Conservation (phyloP, 495 filamentous ascomycete genomes). For the Friedmanniomyces simplex region DNA sequence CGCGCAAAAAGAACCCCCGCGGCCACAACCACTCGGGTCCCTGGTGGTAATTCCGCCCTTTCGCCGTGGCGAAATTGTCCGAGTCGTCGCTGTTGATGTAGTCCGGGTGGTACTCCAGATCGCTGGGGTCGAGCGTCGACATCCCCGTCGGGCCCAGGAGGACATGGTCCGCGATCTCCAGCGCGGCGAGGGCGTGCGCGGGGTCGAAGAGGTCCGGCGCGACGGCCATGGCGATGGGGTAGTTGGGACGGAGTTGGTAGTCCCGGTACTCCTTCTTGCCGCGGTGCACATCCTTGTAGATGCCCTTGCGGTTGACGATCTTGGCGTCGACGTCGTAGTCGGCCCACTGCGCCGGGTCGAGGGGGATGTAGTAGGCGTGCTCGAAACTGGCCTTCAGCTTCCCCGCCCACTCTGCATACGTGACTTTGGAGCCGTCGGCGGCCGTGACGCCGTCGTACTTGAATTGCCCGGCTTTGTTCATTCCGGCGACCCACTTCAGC, state of each 20-base stretch:
- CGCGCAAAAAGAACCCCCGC: constrained; percentile 85
- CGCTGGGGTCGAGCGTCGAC: constrained; percentile 85
- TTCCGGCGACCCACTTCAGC: constrained; percentile 62
- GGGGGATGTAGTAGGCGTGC: constrained; percentile 75
- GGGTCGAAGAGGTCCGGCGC: constrained; percentile 79
- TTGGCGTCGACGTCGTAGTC: constrained; percentile 69
- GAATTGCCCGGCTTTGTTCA: constrained; percentile 58
- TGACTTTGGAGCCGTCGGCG: constrained; percentile 49
- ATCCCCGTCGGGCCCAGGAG: constrained; percentile 85
- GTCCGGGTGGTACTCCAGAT: constrained; percentile 84
- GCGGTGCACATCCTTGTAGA: constrained; percentile 94
- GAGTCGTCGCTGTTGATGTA: constrained; percentile 94
- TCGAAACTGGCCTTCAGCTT: constrained; percentile 83
- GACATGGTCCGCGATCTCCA: constrained; percentile 65
- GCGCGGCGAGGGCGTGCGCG: constrained; percentile 61
- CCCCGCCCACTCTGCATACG: constrained; percentile 69
- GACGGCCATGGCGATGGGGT: constrained; percentile 90
- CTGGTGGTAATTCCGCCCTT: constrained; percentile 95
- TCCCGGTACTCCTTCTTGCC: constrained; percentile 94
- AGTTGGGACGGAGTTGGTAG: constrained; percentile 92
- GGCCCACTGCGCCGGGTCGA: constrained; percentile 52
- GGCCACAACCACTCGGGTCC: constrained; percentile 99
- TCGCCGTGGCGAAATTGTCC: constrained; percentile 75
- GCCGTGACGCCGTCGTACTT: constrained; percentile 59
- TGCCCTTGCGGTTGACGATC: constrained; percentile 77